Evolutionary conservation across 768 basidiomycete genomes (phyloP), one percentile per base, ranked within the genome.

Genomic region (Suillus clintonianus): DNA sequence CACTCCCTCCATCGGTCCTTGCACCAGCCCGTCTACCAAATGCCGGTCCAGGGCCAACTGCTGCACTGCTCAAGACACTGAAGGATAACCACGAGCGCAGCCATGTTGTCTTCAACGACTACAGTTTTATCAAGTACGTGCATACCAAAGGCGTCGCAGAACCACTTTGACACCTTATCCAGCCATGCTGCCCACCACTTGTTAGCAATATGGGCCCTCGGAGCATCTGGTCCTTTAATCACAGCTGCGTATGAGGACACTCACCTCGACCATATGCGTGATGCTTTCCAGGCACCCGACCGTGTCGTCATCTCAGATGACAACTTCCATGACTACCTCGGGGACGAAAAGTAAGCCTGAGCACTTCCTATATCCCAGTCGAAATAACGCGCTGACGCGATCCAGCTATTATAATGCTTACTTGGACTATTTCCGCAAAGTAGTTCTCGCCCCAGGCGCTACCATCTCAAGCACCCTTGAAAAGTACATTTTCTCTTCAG

Each of bases 141-240:
- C 41, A 36, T 39, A 14, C 48, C 34, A 10, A 41, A 27, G 24
- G 27, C 61, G 5, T 19, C 13, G 6, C 56, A 30, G 17, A 57
- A 27, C 24, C 13, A 30, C 17, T 11, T 17, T 57, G 6, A 57
- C 17, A 17, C 39, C 22, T 41, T 7, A 37, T 64, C 4, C 59
- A 85, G 85, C 61, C 89, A 91, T 74, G 74, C 82, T 39, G 76
- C 84, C 5, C 88, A 90, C 65, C 85, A 84, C 30, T 66, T 84
- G 22, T 72, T 89, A 30, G 86, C 87, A 7, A 80, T 86, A 2
- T 91, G 86, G 78, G 79, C 80, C 1, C 72, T 92, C 13, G 90
- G 90, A 2, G 89, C 83, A 0, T 74, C 80, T 15, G 73, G 72
- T 1, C 65, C 71, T 13, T 68, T 84, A 42, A 72, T 85, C 3